Percentiles rank a stretch among this genome's conserved stretches.
phyloP scores from a whole-genome alignment of 176 grass and related monocot genomes.

The Cenchrus purpureus region DNA sequence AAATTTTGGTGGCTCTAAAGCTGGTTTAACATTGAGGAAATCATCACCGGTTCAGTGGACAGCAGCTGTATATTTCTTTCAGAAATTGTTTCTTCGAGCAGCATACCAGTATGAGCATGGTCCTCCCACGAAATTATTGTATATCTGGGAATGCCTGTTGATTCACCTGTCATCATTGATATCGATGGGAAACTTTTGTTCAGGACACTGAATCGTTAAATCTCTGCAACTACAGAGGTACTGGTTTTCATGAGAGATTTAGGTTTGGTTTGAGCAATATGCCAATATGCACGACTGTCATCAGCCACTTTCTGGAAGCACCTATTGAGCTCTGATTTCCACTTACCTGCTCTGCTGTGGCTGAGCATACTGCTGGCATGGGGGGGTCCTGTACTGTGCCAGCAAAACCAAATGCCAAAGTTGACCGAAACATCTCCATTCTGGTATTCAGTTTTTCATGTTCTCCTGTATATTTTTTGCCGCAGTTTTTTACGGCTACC shows the following conservation, averaged over 20 bases:
- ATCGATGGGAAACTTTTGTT: neutral
- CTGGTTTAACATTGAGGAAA: slow-evolving; percentile 7
- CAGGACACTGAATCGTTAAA: neutral
- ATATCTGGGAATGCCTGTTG: neutral
- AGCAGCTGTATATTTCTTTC: neutral
- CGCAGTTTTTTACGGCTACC: neutral
- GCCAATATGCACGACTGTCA: neutral
- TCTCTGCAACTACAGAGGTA: neutral
- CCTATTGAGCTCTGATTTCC: neutral
- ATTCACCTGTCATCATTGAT: neutral
- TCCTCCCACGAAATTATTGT: neutral
- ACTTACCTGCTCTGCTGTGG: neutral
- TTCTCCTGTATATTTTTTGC: neutral
- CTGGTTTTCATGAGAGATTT: neutral
- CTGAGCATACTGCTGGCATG: neutral
- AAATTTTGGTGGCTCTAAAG: neutral
- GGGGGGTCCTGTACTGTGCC: neutral
- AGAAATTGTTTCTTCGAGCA: neutral
- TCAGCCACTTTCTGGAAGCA: slow-evolving; percentile 2
- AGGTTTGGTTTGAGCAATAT: neutral
- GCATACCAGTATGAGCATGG: neutral
- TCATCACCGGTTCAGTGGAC: slow-evolving; percentile 10
- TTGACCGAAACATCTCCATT: neutral
- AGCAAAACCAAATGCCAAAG: neutral
- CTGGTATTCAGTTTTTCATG: neutral